These are phyloP conservation scores for Apiospora sp. DNA, from an alignment of 2,329 filamentous ascomycete species.

Conservation along the genomic window DNA sequence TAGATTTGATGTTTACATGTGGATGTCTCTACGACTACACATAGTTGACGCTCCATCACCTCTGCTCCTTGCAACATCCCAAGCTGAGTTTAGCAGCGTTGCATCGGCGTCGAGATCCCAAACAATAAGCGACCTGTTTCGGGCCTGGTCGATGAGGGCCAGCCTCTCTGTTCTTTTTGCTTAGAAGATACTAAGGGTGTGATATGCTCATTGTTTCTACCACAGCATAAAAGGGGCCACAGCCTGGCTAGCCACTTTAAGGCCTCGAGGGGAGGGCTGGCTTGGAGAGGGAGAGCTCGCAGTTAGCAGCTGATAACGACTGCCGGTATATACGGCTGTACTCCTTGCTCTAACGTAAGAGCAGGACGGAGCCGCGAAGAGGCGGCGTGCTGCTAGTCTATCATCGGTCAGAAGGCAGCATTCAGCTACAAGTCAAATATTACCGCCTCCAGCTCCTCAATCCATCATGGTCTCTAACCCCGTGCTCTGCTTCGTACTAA, in stretches of 20 bases:
- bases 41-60: slow-evolving; percentile 1
- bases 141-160: neutral
- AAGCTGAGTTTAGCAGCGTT: neutral
- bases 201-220: neutral
- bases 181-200: no score
- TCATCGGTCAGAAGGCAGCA: no score
- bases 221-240: neutral
- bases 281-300: neutral
- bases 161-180: neutral
- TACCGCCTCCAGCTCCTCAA: no score
- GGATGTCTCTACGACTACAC: neutral
- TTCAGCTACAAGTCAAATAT: no score
- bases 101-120: neutral
- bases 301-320: neutral
- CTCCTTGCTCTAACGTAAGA: neutral
- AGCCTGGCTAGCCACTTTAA: neutral
- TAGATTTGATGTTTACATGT: neutral
- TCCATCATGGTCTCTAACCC: neutral
- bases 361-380: neutral
- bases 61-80: neutral
- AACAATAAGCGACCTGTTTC: neutral
- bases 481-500: neutral
- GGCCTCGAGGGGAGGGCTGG: neutral
- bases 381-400: neutral
- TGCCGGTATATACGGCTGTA: neutral